Base-by-base conservation (phyloP, 441 rosid genomes). In the Bocquillonia castaneifolia region DNA sequence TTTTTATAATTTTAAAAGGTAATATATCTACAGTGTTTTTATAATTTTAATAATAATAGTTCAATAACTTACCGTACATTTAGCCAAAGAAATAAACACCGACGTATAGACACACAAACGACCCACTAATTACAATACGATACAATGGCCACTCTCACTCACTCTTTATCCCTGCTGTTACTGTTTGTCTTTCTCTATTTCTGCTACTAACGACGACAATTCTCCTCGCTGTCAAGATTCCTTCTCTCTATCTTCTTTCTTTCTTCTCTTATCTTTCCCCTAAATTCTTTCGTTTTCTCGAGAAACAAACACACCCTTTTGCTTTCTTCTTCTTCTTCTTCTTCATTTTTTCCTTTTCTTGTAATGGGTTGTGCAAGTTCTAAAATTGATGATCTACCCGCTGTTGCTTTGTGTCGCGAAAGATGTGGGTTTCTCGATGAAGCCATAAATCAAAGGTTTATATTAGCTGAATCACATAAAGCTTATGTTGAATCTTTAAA, bases 301-400 rank as follows among this genome's bases (percentile, higher is more conserved):
- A 70, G 78, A 81, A 81, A 80, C 80, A 77, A 72, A 75, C 81
- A 68, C 71, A 9, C 54, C 32, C 18, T 59, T 65, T 59, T 39
- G n/a, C 59, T 56, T 18, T 59, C 54, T 56, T 40, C 20, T n/a
- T 62, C 1, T 13, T 47, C 15, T 12, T 47, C 44, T 45, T n/a
- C 20, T 57, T 53, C 54, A 4, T 28, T n/a, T n/a, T n/a, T n/a
- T n/a, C n/a, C n/a, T n/a, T n/a, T n/a, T n/a, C n/a, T n/a, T n/a
- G n/a, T 1, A 23, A 87, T 88, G 98, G 99, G 99, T 54, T 94
- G 99, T 67, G 64, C 93, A 25, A 77, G 77, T 70, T 94, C 99
- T 0, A 94, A 90, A 84, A 81, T 86, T 34, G 97, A 94, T 73
- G 97, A 94, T 81, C 91, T 88, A 5, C 97, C 96, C 55, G 99